These are phyloP conservation scores for Erodium maritimum DNA, from an alignment of 345 rosid species.

Conservation along the genomic window DNA sequence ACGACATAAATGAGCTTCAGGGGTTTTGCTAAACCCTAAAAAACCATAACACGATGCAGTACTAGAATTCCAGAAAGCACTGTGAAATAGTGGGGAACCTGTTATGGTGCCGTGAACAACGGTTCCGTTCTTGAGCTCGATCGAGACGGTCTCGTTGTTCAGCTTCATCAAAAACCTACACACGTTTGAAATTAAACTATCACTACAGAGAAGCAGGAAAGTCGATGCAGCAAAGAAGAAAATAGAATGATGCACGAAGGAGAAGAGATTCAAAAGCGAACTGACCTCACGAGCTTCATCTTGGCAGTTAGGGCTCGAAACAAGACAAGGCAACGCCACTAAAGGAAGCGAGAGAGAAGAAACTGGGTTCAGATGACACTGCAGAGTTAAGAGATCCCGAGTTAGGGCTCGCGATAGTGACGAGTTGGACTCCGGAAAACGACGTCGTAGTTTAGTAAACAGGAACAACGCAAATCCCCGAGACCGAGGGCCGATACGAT, in stretches of 20 bases:
- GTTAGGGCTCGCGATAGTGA: background rate
- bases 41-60: background rate
- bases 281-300: constrained; percentile 53
- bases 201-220: too few species aligned
- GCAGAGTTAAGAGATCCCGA: background rate
- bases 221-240: background rate
- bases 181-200: background rate
- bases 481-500: too few species aligned
- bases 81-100: constrained; percentile 27
- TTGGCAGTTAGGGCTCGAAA: constrained; percentile 11
- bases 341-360: background rate
- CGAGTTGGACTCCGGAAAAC: too few species aligned
- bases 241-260: background rate
- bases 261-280: background rate
- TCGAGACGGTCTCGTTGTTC: constrained; percentile 91
- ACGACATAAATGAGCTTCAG: background rate
- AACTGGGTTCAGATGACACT: background rate
- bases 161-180: constrained; percentile 92
- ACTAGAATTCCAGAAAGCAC: background rate
- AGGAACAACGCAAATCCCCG: too few species aligned
- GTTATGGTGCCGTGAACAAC: constrained; percentile 90
- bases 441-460: too few species aligned
- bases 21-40: constrained; percentile 26
- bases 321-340: background rate
- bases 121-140: constrained; percentile 93